These are phyloP conservation scores for Penicillium canariense DNA, from an alignment of 495 filamentous ascomycete species.

Conservation along the genomic window DNA sequence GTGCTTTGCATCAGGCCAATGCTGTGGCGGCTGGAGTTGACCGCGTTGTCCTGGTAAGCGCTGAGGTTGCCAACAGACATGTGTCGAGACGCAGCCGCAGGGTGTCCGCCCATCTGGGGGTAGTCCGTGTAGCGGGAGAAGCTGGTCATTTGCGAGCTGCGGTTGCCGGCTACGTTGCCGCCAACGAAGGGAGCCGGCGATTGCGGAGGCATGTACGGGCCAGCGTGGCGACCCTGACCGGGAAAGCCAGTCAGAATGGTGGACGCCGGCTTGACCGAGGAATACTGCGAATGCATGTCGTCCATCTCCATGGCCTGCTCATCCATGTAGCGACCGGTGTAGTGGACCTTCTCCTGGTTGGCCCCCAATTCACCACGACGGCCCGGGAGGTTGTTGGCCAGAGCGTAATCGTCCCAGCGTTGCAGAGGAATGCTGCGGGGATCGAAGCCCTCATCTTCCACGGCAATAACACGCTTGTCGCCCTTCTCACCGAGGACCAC, in stretches of 20 bases:
- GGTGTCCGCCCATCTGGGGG: constrained; percentile 39
- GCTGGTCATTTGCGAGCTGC: constrained; percentile 57
- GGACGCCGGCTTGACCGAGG: constrained; percentile 88
- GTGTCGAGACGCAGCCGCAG: constrained; percentile 44
- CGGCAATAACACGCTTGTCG: constrained; percentile 80
- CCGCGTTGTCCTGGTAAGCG: constrained; percentile 52
- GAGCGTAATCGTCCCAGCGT: constrained; percentile 96
- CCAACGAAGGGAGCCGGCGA: constrained; percentile 66
- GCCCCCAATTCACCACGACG: constrained; percentile 64
- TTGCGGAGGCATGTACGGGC: constrained; percentile 74
- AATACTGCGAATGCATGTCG: constrained; percentile 95
- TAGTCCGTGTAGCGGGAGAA: constrained; percentile 54
- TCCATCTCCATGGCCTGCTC: constrained; percentile 81
- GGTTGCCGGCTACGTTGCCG: constrained; percentile 47
- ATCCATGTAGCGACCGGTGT: constrained; percentile 57
- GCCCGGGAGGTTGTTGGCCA: constrained; percentile 84
- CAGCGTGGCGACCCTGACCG: constrained; percentile 51
- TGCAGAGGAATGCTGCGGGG: constrained; percentile 91
- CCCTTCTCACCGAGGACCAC: constrained; percentile 94
- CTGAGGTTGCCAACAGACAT: constrained; percentile 63
- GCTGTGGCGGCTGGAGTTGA: constrained; percentile 46
- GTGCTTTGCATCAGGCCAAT: constrained; percentile 53
- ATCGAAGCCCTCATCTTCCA: constrained; percentile 85
- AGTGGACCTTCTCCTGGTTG: constrained; percentile 61
- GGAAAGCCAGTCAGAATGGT: constrained; percentile 88